Percentiles rank a stretch among this genome's conserved stretches.
Evolutionary conservation across 345 rosid species (phyloP).

Genomic region (Alliaria petiolata): DNA sequence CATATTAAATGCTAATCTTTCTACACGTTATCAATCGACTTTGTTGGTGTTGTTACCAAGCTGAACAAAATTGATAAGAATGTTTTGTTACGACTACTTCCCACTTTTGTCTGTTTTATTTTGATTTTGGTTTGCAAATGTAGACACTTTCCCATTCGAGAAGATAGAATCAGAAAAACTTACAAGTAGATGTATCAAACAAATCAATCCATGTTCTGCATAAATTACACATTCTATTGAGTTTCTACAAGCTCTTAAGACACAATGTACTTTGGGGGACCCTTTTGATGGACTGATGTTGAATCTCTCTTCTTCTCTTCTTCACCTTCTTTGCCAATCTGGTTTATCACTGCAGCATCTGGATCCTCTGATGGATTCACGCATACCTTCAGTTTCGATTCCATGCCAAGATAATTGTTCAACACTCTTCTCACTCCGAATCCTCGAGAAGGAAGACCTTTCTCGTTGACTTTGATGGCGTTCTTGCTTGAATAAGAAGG

Average conservation of each 20-base stretch:
- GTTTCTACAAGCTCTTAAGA: conserved; percentile 24
- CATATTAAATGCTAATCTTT: no score
- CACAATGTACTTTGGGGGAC: conserved; percentile 45
- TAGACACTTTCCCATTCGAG: conserved; percentile 5
- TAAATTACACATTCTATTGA: neutral
- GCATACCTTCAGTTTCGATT: conserved; percentile 54
- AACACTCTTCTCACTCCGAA: conserved; percentile 82
- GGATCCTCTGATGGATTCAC: conserved; percentile 43
- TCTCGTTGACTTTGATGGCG: conserved; percentile 31
- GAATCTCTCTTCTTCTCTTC: conserved; percentile 27
- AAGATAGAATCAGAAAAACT: neutral
- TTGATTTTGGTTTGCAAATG: neutral
- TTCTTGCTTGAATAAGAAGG: conserved; percentile 43
- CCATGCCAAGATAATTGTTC: conserved; percentile 74
- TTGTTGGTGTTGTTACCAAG: no score
- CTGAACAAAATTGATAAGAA: neutral
- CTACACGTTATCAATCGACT: no score
- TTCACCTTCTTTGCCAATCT: conserved; percentile 2
- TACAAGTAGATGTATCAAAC: conserved; percentile 4
- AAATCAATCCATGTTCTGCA: conserved; percentile 12
- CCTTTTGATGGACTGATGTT: conserved; percentile 27
- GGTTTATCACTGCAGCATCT: conserved; percentile 20
- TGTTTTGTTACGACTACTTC: neutral
- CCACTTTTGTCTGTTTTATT: neutral
- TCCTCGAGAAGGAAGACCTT: conserved; percentile 57